Conservation (phyloP, 345 rosid genomes). For the Raphanus raphanistrum region DNA sequence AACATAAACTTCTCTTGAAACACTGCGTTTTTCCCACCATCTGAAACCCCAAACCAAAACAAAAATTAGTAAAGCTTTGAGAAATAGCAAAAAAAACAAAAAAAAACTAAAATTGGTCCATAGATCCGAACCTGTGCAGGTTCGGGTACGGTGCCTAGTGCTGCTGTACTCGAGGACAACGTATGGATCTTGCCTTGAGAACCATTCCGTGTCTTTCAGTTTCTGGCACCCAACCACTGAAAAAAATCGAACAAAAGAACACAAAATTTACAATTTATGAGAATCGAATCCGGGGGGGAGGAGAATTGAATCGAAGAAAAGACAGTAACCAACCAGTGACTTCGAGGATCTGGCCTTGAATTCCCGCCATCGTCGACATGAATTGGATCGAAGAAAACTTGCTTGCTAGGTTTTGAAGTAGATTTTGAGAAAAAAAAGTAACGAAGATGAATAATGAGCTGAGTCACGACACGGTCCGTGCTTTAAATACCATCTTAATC, state of each 20-base stretch:
- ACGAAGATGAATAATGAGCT: too few relatives aligned
- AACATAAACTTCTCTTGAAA: constrained; percentile 89
- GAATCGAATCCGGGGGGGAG: background rate
- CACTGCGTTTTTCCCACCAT: constrained; percentile 80
- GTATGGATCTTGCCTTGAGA: constrained; percentile 72
- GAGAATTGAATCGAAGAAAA: background rate
- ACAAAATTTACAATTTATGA: background rate
- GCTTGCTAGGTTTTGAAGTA: too few relatives aligned
- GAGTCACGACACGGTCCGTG: too few relatives aligned
- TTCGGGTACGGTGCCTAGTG: constrained; percentile 53
- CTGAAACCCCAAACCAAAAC: constrained; percentile 10
- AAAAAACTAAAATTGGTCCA: too few relatives aligned
- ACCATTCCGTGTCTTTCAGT: constrained; percentile 76
- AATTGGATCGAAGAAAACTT: too few relatives aligned
- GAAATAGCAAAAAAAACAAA: background rate
- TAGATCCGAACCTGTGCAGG: constrained; percentile 56
- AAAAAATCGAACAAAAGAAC: background rate
- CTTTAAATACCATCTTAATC: too few relatives aligned
- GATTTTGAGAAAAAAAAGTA: too few relatives aligned
- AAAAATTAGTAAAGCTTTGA: background rate
- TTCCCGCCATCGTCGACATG: constrained; percentile 45
- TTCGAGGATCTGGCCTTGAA: constrained; percentile 78
- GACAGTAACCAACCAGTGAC: constrained; percentile 54
- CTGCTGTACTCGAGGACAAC: constrained; percentile 59
- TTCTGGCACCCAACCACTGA: constrained; percentile 63